These are phyloP conservation scores for Pezicula radicicola DNA, from an alignment of 2,329 filamentous ascomycete species.

Conservation along the genomic window DNA sequence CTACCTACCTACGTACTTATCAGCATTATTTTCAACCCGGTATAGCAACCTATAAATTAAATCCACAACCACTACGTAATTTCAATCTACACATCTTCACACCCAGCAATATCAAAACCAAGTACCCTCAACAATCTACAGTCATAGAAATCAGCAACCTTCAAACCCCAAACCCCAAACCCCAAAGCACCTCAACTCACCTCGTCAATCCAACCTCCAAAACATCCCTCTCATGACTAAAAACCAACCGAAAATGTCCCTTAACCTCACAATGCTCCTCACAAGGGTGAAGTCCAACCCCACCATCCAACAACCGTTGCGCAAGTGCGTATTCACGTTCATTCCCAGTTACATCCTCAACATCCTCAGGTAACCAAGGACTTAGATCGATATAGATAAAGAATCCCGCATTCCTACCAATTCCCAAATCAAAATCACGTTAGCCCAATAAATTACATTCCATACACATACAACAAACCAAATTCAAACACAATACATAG, in stretches of 20 bases:
- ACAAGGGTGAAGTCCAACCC: conserved; percentile 13
- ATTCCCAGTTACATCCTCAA: conserved; percentile 1
- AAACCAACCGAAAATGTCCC: conserved; percentile 14
- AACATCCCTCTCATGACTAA: conserved; percentile 5
- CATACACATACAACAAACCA: too few relatives aligned
- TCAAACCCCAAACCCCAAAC: background rate
- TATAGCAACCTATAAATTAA: too few relatives aligned
- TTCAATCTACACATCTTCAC: too few relatives aligned
- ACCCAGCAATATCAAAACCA: too few relatives aligned
- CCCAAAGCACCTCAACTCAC: conserved; percentile 1
- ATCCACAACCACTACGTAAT: too few relatives aligned
- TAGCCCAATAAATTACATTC: background rate
- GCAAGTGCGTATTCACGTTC: conserved; percentile 11
- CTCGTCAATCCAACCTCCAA: conserved; percentile 13
- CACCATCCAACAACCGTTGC: conserved; percentile 10
- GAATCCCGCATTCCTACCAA: conserved; percentile 8
- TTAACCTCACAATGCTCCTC: conserved; percentile 12
- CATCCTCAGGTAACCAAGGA: conserved; percentile 16
- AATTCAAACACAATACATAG: too few relatives aligned
- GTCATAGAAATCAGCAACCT: background rate
- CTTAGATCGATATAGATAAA: conserved; percentile 8
- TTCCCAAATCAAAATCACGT: background rate
- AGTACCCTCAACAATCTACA: background rate
- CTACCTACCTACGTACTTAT: too few relatives aligned
- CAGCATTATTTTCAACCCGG: too few relatives aligned